phyloP scores from a whole-genome alignment of 305 asterid species.

The Fraxinus platypoda region DNA sequence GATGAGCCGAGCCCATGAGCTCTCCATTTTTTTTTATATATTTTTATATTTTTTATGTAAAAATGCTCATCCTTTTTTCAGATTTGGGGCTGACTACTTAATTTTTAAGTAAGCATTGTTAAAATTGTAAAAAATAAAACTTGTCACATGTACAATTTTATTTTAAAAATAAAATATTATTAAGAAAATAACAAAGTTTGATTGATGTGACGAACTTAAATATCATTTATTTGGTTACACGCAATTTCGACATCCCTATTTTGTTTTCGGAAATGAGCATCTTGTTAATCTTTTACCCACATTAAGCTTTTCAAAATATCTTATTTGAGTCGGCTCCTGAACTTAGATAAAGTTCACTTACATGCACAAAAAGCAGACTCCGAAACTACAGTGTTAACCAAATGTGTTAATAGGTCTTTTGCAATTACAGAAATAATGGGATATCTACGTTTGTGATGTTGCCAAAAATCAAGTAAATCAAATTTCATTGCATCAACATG shows the following conservation, averaged over 20 bases:
- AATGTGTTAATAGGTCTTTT: too few relatives aligned
- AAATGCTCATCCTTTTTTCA: too few relatives aligned
- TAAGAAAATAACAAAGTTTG: not conserved
- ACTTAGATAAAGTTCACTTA: not conserved
- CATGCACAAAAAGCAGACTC: too few relatives aligned
- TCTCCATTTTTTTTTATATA: not conserved
- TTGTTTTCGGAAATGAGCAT: not conserved
- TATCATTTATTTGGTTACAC: too few relatives aligned
- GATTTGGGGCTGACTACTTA: not conserved
- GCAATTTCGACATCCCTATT: not conserved
- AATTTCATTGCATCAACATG: not conserved
- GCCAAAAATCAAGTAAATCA: not conserved
- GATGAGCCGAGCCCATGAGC: not conserved
- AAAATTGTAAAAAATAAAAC: too few relatives aligned
- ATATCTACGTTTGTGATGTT: not conserved
- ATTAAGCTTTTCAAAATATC: not conserved
- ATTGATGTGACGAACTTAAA: not conserved
- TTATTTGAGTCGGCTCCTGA: too few relatives aligned
- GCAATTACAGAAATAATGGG: not conserved
- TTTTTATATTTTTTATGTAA: not conserved
- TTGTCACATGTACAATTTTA: too few relatives aligned
- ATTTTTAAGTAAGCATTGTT: too few relatives aligned
- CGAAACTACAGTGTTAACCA: too few relatives aligned
- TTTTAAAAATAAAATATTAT: too few relatives aligned
- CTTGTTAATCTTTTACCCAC: not conserved